Conservation (phyloP, 1,284 basidiomycete species). For the Ganoderma multipileum region DNA sequence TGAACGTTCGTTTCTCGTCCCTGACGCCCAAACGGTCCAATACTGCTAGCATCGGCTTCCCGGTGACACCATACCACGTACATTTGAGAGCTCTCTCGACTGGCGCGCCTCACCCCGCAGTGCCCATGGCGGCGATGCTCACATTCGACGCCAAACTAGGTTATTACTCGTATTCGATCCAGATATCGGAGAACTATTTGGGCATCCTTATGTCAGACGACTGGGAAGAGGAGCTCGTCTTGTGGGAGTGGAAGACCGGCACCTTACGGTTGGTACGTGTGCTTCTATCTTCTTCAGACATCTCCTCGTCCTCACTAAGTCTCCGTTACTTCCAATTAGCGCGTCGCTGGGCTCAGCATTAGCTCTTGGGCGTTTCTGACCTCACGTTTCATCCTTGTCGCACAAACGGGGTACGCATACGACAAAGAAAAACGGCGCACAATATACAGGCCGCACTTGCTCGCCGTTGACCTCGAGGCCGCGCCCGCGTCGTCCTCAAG, state of each 20-base stretch:
- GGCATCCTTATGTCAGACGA: conserved; percentile 51
- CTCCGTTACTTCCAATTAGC: conserved; percentile 29
- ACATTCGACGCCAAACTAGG: conserved; percentile 32
- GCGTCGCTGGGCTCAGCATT: conserved; percentile 41
- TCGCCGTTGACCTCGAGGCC: conserved; percentile 42
- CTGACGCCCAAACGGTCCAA: background rate
- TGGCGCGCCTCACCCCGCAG: conserved; percentile 54
- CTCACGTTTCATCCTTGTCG: conserved; percentile 34
- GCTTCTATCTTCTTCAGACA: background rate
- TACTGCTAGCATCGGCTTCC: too few species aligned
- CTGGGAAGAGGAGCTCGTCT: conserved; percentile 48
- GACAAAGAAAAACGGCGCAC: conserved; percentile 13
- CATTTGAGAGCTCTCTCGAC: conserved; percentile 56
- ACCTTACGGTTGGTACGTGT: conserved; percentile 47
- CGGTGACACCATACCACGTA: conserved; percentile 35
- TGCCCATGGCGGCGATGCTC: conserved; percentile 44
- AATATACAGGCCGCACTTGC: conserved; percentile 23
- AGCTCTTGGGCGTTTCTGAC: conserved; percentile 55
- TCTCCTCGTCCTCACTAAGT: background rate
- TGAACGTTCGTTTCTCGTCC: background rate
- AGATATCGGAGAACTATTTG: conserved; percentile 54
- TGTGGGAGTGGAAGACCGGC: conserved; percentile 71
- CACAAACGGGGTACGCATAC: conserved; percentile 16
- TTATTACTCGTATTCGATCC: conserved; percentile 49
- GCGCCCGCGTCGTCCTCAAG: conserved; percentile 29